These are phyloP conservation scores for Blakeslea trispora DNA, from an alignment of 371 early-diverging fungal species.

Conservation along the genomic window DNA sequence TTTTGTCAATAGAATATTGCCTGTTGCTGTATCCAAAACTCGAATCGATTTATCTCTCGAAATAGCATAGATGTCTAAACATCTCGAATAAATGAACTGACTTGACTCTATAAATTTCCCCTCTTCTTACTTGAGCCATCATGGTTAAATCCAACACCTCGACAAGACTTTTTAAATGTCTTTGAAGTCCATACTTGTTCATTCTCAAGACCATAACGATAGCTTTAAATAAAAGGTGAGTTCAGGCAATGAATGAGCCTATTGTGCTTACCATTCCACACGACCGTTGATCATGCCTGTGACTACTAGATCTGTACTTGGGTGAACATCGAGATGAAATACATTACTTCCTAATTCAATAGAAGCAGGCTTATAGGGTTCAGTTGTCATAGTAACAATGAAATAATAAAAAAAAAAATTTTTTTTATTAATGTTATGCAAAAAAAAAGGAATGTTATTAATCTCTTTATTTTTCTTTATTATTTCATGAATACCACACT, in stretches of 20 bases:
- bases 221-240: slow-evolving; percentile 24
- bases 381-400: not conserved
- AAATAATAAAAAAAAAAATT: not conserved
- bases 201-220: slow-evolving; percentile 50
- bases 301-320: slow-evolving; percentile 63
- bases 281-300: slow-evolving; percentile 73
- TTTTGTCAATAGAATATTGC: slow-evolving; percentile 59
- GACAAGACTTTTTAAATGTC: slow-evolving; percentile 78
- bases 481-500: too few relatives aligned
- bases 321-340: slow-evolving; percentile 77
- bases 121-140: slow-evolving; percentile 65
- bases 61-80: slow-evolving; percentile 63
- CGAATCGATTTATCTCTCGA: slow-evolving; percentile 82
- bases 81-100: not conserved
- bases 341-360: slow-evolving; percentile 43
- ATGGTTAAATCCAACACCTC: slow-evolving; percentile 69
- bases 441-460: too few relatives aligned
- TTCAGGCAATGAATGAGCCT: not conserved
- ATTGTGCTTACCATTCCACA: slow-evolving; percentile 47
- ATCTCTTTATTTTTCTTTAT: too few relatives aligned
- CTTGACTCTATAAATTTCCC: not conserved
- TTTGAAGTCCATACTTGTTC: slow-evolving; percentile 56
- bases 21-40: slow-evolving; percentile 70
- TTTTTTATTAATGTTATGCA: too few relatives aligned
- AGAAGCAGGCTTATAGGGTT: slow-evolving; percentile 5